Percentiles rank a stretch among this genome's conserved stretches.
phyloP scores from a whole-genome alignment of 257 asterid genomes.

The Petrea volubilis region DNA sequence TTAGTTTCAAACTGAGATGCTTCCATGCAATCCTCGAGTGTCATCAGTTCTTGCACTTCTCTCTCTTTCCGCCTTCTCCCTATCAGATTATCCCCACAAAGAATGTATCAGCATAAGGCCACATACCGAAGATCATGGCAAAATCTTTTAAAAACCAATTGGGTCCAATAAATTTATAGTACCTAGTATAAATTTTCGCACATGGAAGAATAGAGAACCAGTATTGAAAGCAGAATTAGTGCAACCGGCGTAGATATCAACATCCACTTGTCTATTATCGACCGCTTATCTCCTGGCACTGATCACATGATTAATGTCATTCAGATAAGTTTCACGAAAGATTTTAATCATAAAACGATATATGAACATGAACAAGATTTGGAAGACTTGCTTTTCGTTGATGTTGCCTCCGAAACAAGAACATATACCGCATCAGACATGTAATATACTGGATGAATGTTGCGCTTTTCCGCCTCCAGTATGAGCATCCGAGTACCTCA shows the following conservation, averaged over 20 bases:
- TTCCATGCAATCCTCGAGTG: neutral
- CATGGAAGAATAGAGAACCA: neutral
- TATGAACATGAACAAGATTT: neutral
- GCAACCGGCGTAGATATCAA: neutral
- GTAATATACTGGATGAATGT: neutral
- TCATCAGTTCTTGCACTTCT: conserved; percentile 10
- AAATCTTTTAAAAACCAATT: neutral
- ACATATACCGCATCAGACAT: neutral
- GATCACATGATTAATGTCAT: neutral
- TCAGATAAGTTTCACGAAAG: neutral
- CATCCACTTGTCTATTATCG: neutral
- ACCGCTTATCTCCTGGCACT: no score
- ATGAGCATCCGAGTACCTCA: neutral
- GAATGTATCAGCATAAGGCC: neutral
- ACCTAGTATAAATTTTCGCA: conserved; percentile 12
- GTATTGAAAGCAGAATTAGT: neutral
- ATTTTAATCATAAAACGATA: neutral
- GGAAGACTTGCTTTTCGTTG: neutral
- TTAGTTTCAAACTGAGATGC: neutral
- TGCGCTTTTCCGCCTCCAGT: conserved; percentile 4
- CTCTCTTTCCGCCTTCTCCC: conserved; percentile 18
- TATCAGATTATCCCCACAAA: conserved; percentile 14
- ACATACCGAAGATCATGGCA: neutral
- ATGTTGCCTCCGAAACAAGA: neutral
- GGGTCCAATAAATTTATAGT: neutral